Base-by-base conservation (phyloP, 345 rosid genomes). In the Populus simonii region DNA sequence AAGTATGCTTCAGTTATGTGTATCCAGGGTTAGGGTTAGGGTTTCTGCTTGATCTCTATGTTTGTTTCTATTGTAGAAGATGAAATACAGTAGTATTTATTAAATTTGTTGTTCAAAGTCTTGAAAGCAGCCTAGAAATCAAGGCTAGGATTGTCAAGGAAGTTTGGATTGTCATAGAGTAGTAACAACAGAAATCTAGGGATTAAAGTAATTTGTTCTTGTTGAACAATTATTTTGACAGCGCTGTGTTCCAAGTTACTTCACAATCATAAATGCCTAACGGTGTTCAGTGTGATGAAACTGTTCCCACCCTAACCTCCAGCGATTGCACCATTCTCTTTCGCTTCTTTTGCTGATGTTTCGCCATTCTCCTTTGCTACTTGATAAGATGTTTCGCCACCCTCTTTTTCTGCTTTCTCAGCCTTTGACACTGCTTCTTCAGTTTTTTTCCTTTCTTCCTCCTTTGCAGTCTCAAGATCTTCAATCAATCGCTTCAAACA, bases 401-500 rank as follows among this genome's bases (percentile, higher is more conserved):
- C 36, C 73, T 55, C 39, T 17, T 8, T 36, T 6, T 20, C 74
- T 69, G 38, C 68, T 59, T 70, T 41, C 47, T 75, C 61, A 27
- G 74, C 74, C 41, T 70, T 77, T 3, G 15, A n/a, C 31, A 10
- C 22, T 6, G 53, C 61, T 22, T 57, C 74, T 47, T 55, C 79
- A n/a, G 36, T 1, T 47, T 53, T 11, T 16, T 18, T 73, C 36
- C 36, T 35, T 22, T n/a, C 75, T n/a, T 73, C 35, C 76, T 73
- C 53, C 29, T 57, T 77, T 13, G 74, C 1, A 36, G 49, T 69
- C 70, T 70, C 74, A 18, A 77, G 74, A 27, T 70, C 74, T 8
- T 29, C 69, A 29, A 77, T 59, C 59, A 77, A 70, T 13, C 23
- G 38, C 74, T 70, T 61, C 31, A 77, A 12, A 70, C 70, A 77